phyloP scores from a whole-genome alignment of 2,329 filamentous ascomycete species.

The Neofusicoccum laricinum region DNA sequence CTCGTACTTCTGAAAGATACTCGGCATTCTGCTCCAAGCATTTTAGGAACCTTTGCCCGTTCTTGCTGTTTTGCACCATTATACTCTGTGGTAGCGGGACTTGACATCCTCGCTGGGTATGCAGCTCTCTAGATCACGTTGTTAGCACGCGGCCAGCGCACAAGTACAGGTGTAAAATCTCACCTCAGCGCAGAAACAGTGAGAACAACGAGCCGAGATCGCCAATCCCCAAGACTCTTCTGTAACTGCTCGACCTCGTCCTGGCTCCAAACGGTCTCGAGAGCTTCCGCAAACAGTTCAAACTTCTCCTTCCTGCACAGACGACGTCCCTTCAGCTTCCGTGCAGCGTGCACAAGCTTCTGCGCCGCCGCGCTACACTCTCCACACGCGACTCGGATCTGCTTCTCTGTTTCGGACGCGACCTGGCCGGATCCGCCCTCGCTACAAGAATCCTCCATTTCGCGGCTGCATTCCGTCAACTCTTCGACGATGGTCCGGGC shows the following conservation, averaged over 20 bases:
- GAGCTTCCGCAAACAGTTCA: background rate
- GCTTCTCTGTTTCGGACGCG: background rate
- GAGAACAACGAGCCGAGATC: background rate
- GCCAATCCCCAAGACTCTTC: background rate
- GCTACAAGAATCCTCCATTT: background rate
- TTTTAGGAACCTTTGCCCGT: background rate
- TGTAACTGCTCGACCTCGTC: background rate
- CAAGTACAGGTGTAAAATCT: background rate
- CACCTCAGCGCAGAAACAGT: conserved; percentile 3
- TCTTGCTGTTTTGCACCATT: background rate
- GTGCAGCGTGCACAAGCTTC: background rate
- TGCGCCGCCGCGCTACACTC: background rate
- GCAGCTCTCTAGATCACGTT: background rate
- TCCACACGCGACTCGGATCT: background rate
- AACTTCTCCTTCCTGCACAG: background rate
- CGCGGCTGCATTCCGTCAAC: background rate
- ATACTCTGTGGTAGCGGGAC: background rate
- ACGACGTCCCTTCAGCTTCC: background rate
- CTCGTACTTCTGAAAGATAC: background rate
- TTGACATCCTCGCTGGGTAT: background rate
- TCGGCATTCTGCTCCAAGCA: background rate
- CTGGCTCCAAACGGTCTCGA: background rate
- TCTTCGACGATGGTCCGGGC: background rate
- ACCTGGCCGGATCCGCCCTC: background rate
- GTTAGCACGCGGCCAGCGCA: background rate